These are phyloP conservation scores for Annulohypoxylon stygium DNA, from an alignment of 495 filamentous ascomycete species.

Conservation along the genomic window DNA sequence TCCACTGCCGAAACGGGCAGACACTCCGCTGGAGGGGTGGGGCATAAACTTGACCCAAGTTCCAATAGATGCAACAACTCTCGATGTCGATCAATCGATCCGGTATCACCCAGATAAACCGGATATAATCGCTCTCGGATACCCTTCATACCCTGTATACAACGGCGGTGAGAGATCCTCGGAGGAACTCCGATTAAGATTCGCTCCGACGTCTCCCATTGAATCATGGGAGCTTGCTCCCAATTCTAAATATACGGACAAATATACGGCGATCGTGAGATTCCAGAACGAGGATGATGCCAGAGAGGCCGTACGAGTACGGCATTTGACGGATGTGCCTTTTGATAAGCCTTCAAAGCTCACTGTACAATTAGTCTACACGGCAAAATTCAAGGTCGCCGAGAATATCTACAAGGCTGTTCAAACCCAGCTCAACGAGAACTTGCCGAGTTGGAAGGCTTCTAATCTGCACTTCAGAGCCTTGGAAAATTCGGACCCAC, in stretches of 20 bases:
- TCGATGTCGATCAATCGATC: constrained; percentile 38
- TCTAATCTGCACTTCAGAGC: constrained; percentile 48
- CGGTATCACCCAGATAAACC: no score
- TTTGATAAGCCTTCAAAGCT: constrained; percentile 47
- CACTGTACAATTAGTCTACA: constrained; percentile 50
- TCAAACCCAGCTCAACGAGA: constrained; percentile 44
- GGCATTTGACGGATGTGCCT: constrained; percentile 41
- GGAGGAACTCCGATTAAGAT: constrained; percentile 18
- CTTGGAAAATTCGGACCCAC: constrained; percentile 43
- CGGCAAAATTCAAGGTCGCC: constrained; percentile 54
- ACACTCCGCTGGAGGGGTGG: constrained; percentile 17
- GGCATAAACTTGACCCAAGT: constrained; percentile 49
- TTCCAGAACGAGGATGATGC: constrained; percentile 52
- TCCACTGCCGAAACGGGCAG: no score
- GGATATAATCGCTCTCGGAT: no score
- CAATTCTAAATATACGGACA: background rate
- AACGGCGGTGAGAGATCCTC: constrained; percentile 44
- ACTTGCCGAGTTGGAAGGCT: constrained; percentile 37
- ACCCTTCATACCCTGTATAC: background rate
- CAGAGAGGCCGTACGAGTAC: constrained; percentile 44
- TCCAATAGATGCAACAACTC: constrained; percentile 29
- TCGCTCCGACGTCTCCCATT: constrained; percentile 19
- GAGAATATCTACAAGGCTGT: constrained; percentile 55
- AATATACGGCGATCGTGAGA: constrained; percentile 44
- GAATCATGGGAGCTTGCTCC: constrained; percentile 51